phyloP scores from a whole-genome alignment of 805 yeast genomes.

The Starmera quercuum region DNA sequence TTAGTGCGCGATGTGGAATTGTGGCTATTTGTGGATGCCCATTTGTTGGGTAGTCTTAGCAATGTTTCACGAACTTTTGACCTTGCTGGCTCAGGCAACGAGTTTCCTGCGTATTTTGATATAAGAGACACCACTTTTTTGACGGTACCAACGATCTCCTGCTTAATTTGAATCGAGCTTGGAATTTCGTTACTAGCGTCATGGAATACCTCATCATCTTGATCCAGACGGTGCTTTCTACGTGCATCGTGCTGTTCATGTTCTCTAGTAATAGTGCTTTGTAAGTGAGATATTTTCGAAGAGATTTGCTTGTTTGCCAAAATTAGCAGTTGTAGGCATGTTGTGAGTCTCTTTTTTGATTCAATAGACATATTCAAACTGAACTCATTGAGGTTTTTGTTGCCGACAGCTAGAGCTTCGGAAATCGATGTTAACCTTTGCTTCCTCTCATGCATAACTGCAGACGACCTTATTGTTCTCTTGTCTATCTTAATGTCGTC shows the following conservation, averaged over 20 bases:
- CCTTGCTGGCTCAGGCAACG: conserved; percentile 73
- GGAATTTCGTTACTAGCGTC: conserved; percentile 23
- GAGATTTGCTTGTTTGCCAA: conserved; percentile 75
- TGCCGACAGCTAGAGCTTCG: conserved; percentile 27
- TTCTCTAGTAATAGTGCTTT: conserved; percentile 46
- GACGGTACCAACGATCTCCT: conserved; percentile 82
- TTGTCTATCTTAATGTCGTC: conserved; percentile 12
- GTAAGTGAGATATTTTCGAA: conserved; percentile 56
- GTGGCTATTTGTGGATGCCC: conserved; percentile 36
- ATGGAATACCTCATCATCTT: conserved; percentile 25
- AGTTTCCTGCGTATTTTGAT: conserved; percentile 73
- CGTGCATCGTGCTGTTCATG: conserved; percentile 16
- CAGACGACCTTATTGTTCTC: conserved; percentile 4
- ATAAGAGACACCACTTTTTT: conserved; percentile 82
- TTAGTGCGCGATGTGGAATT: conserved; percentile 13
- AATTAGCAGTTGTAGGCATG: conserved; percentile 72
- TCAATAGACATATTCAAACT: conserved; percentile 47
- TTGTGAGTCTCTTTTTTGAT: conserved; percentile 65
- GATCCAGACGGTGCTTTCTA: conserved; percentile 14
- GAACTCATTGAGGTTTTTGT: conserved; percentile 26
- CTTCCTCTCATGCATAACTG: conserved; percentile 8
- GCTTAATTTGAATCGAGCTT: conserved; percentile 42
- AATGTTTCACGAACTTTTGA: conserved; percentile 74
- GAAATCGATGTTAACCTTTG: conserved; percentile 28
- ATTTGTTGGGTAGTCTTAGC: conserved; percentile 63